Evolutionary conservation across 2,329 filamentous ascomycete genomes (phyloP), one percentile per base, ranked within the genome.

Genomic region (Fusarium begoniae): DNA sequence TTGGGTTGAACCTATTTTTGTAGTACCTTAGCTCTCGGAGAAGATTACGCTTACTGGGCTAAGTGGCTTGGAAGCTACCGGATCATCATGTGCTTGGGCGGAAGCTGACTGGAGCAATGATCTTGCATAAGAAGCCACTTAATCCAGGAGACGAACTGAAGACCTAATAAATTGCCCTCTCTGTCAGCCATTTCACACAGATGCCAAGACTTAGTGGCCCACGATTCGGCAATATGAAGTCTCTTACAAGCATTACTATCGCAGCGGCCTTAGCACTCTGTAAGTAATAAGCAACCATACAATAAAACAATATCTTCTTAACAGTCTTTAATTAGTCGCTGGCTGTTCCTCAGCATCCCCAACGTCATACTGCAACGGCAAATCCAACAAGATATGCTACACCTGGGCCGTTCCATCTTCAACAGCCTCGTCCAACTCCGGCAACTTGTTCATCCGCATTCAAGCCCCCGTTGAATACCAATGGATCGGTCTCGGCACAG

Each of bases 161-260:
- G 55, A 22, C 5, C 18, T 11, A 6, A 24, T 20, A 6, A 18
- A 20, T 10, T n/a, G 4, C 20, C 3, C 8, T 11, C 37, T 20
- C 6, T 30, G 2, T 4, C 17, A 13, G 4, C 10, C 17, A 17
- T 20, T 13, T 8, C 28, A 11, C n/a, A 18, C 53, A 43, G 5
- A n/a, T 3, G 3, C 5, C 5, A 6, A 20, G 15, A 6, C 5
- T n/a, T 13, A 22, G 15, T 35, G n/a, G 2, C 11, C 24, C 6
- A 12, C 5, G 6, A 13, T n/a, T 35, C 53, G 13, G 20, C 15
- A n/a, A n/a, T 1, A 58, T 58, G 55, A 58, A 51, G 20, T 8
- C 24, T 12, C 15, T 38, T 14, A 12, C 30, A 8, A 50, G 20
- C 2, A 38, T 20, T 0, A 4, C 18, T 22, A 37, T 48, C 6